phyloP scores from a whole-genome alignment of 1,139 yeast species.

The Taphrina populina region DNA sequence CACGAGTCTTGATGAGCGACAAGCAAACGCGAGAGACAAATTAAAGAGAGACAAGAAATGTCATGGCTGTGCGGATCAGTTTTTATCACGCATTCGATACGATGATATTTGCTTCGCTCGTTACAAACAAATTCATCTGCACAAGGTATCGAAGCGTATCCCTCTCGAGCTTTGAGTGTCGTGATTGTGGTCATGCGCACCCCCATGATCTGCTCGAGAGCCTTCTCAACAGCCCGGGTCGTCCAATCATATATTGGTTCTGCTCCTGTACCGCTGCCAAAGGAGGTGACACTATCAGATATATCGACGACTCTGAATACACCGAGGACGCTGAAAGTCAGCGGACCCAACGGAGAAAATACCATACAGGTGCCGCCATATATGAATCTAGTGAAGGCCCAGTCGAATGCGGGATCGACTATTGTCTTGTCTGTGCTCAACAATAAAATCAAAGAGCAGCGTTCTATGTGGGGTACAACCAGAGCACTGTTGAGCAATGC shows the following conservation, averaged over 20 bases:
- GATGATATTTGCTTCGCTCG: no score
- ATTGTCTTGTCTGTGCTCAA: conserved; percentile 51
- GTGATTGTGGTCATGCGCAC: no score
- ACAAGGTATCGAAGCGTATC: no score
- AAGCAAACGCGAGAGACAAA: no score
- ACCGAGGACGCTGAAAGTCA: conserved; percentile 1
- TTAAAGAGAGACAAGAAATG: no score
- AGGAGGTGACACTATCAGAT: conserved; percentile 20
- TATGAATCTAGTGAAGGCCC: conserved; percentile 2
- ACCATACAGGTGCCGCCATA: conserved; percentile 14
- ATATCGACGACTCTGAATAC: background rate
- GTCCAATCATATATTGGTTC: conserved; percentile 23
- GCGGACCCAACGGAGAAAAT: conserved; percentile 21
- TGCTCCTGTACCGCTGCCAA: conserved; percentile 26
- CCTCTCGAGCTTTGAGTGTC: no score
- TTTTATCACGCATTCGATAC: no score
- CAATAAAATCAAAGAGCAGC: conserved; percentile 63
- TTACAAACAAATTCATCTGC: no score
- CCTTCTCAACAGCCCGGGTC: conserved; percentile 16
- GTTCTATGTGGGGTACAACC: conserved; percentile 93
- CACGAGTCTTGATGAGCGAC: no score
- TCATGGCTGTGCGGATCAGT: no score
- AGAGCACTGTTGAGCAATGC: conserved; percentile 76
- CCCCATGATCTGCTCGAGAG: no score
- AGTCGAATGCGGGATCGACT: conserved; percentile 1